Conservation (phyloP, 441 rosid species). For the Gossypium laxum region DNA sequence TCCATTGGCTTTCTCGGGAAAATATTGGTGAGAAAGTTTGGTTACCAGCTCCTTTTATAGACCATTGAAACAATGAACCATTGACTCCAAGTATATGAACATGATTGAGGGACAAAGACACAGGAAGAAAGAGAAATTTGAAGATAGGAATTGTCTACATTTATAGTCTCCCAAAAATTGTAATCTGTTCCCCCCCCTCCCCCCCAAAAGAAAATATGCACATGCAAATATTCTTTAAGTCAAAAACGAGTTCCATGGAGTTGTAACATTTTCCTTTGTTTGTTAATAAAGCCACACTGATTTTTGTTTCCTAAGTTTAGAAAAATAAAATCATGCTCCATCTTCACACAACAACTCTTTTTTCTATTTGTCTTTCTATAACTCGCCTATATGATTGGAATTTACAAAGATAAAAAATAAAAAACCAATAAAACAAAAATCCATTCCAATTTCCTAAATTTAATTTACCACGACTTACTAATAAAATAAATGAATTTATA, state of each 20-base stretch:
- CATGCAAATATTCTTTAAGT: conserved; percentile 28
- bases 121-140: not conserved
- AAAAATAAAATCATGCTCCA: not conserved
- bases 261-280: conserved; percentile 10
- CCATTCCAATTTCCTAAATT: conserved; percentile 17
- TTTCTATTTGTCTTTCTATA: no score
- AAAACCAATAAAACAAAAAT: conserved; percentile 18
- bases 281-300: conserved; percentile 24
- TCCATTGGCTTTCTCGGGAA: conserved; percentile 27
- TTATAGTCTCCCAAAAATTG: not conserved
- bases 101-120: not conserved
- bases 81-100: conserved; percentile 14
- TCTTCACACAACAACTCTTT: not conserved
- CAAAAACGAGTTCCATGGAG: conserved; percentile 29
- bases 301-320: not conserved
- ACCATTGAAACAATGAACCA: conserved; percentile 23
- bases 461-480: conserved; percentile 1
- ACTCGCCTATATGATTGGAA: no score
- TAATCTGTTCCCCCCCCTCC: not conserved
- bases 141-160: conserved; percentile 6
- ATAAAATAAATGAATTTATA: not conserved
- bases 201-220: conserved; percentile 7
- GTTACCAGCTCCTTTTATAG: conserved; percentile 47
- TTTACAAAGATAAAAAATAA: no score
- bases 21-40: conserved; percentile 40